Evolutionary conservation across 2,329 filamentous ascomycete species (phyloP).

Genomic region (Ciborinia camelliae): DNA sequence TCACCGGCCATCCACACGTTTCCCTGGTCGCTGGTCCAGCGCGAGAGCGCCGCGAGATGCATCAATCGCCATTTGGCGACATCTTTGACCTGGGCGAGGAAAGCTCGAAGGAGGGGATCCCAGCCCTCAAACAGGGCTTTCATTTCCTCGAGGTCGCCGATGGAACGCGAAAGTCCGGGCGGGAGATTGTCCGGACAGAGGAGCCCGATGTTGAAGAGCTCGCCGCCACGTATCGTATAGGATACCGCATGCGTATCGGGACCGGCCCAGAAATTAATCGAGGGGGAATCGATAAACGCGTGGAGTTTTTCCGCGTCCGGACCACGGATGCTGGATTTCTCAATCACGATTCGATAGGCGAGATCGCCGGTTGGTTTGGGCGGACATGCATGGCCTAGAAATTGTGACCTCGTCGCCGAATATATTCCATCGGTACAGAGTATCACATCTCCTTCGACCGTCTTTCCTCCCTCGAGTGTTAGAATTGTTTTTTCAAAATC

Average conservation of each 20-base stretch:
- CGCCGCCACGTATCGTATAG: slow-evolving; percentile 57
- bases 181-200: slow-evolving; percentile 62
- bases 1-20: slow-evolving; percentile 47
- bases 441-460: slow-evolving; percentile 51
- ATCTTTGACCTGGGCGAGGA: slow-evolving; percentile 49
- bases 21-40: slow-evolving; percentile 31
- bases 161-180: slow-evolving; percentile 47
- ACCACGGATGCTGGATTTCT: slow-evolving; percentile 42
- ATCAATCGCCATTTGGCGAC: slow-evolving; percentile 71
- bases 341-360: slow-evolving; percentile 60
- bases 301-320: slow-evolving; percentile 53
- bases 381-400: slow-evolving; percentile 45
- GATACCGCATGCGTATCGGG: slow-evolving; percentile 52
- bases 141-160: slow-evolving; percentile 60
- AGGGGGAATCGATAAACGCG: slow-evolving; percentile 35
- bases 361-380: slow-evolving; percentile 61
- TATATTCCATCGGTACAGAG: slow-evolving; percentile 63
- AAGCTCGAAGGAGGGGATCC: slow-evolving; percentile 55
- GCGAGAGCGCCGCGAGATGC: slow-evolving; percentile 41
- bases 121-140: slow-evolving; percentile 55
- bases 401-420: slow-evolving; percentile 52
- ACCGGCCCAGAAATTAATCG: slow-evolving; percentile 48
- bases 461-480: slow-evolving; percentile 31
- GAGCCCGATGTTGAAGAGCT: slow-evolving; percentile 63
- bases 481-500: slow-evolving; percentile 29